A percentile compares a stretch with the other conserved stretches of the same genome.
These are phyloP conservation scores for Aureococcus anophagefferens DNA, from an alignment of 108 stramenopile genomes.

Conservation along the genomic window DNA sequence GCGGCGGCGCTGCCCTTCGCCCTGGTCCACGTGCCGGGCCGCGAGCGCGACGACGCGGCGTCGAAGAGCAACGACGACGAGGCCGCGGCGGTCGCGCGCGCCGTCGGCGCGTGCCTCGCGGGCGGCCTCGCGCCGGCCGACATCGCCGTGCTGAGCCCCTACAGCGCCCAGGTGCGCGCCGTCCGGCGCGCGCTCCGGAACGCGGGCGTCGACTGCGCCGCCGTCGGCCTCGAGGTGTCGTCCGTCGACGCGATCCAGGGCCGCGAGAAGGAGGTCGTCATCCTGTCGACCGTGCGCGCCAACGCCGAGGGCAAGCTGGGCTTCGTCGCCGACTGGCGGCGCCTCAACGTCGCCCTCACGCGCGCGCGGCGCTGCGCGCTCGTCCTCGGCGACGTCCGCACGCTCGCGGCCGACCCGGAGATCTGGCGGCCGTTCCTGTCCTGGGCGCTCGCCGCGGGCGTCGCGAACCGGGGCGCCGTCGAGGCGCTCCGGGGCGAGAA, in stretches of 20 bases:
- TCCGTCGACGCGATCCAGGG: slow-evolving; percentile 51
- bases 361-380: slow-evolving; percentile 16
- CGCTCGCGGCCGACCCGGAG: slow-evolving; percentile 1
- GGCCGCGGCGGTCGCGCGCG: slow-evolving; percentile 72
- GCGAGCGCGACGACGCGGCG: slow-evolving; percentile 77
- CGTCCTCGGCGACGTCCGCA: slow-evolving; percentile 10
- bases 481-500: too few relatives aligned
- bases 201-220: background rate
- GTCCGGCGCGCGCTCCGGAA: slow-evolving; percentile 51
- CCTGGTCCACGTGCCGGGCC: slow-evolving; percentile 19
- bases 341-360: slow-evolving; percentile 26
- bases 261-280: slow-evolving; percentile 35
- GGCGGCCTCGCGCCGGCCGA: slow-evolving; percentile 73
- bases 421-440: slow-evolving; percentile 1
- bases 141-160: slow-evolving; percentile 96
- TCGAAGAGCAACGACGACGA: slow-evolving; percentile 87
- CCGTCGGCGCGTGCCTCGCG: slow-evolving; percentile 62
- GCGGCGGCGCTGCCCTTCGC: too few relatives aligned
- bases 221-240: slow-evolving; percentile 18
- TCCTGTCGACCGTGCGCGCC: slow-evolving; percentile 41
- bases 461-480: too few relatives aligned
- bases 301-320: slow-evolving; percentile 17
- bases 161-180: slow-evolving; percentile 92
- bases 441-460: too few relatives aligned
- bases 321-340: slow-evolving; percentile 18